These are phyloP conservation scores for Trichoderma citrinoviride DNA, from an alignment of 2,329 filamentous ascomycete species.

Conservation along the genomic window DNA sequence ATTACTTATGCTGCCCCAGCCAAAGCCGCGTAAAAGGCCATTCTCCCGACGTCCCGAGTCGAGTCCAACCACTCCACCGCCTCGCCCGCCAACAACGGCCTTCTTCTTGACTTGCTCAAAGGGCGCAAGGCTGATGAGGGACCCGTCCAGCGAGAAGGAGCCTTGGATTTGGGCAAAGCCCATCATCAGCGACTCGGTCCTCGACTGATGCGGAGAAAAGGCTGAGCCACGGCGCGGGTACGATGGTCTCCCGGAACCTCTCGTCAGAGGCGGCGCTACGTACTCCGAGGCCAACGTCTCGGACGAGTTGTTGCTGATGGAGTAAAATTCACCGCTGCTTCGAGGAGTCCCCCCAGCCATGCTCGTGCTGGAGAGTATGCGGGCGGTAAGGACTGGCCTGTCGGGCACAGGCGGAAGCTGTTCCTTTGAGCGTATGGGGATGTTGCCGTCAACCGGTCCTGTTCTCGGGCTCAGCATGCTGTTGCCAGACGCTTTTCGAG, in stretches of 20 bases:
- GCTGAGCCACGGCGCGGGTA: conserved; percentile 49
- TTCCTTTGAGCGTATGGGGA: conserved; percentile 45
- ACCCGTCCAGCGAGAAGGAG: conserved; percentile 87
- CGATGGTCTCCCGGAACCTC: conserved; percentile 40
- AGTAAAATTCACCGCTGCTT: conserved; percentile 93
- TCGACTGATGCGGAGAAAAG: conserved; percentile 43
- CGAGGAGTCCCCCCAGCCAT: conserved; percentile 72
- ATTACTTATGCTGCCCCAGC: conserved; percentile 84
- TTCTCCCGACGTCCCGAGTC: conserved; percentile 71
- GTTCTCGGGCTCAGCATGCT: conserved; percentile 42
- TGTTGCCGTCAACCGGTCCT: conserved; percentile 35
- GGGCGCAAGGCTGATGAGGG: conserved; percentile 79
- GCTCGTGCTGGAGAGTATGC: conserved; percentile 75
- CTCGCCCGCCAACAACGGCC: conserved; percentile 82
- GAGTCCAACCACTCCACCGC: conserved; percentile 79
- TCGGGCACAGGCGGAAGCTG: conserved; percentile 53
- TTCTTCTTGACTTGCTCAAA: conserved; percentile 97
- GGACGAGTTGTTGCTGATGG: conserved; percentile 88
- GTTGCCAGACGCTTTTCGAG: conserved; percentile 36
- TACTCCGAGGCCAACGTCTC: conserved; percentile 94
- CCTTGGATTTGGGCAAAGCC: conserved; percentile 93
- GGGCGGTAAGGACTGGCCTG: conserved; percentile 58
- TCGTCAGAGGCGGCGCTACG: conserved; percentile 49
- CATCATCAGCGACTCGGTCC: conserved; percentile 86
- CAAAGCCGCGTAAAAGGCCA: conserved; percentile 77